phyloP scores from a whole-genome alignment of 2,329 filamentous ascomycete species.

The Teratosphaeria pseudoeucalypti region DNA sequence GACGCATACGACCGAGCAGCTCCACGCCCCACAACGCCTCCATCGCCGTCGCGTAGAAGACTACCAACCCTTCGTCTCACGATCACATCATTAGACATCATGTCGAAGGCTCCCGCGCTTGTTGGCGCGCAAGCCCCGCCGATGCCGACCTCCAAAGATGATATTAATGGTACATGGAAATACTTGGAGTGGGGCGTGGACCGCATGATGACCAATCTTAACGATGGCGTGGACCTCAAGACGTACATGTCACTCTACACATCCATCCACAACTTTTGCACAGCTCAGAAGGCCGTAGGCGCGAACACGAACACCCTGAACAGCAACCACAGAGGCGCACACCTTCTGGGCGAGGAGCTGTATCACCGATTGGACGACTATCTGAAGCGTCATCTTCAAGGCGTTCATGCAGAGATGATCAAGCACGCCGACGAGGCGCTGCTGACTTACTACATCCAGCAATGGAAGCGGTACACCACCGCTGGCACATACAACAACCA shows the following conservation, averaged over 20 bases:
- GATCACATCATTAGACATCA: constrained; percentile 6
- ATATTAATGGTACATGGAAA: constrained; percentile 50
- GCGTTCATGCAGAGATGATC: constrained; percentile 61
- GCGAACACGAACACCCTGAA: constrained; percentile 37
- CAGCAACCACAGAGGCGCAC: constrained; percentile 65
- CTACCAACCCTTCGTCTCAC: constrained; percentile 1
- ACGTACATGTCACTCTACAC: constrained; percentile 98
- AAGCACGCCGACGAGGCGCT: constrained; percentile 82
- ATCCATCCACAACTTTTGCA: constrained; percentile 98
- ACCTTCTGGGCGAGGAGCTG: constrained; percentile 88
- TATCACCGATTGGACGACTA: constrained; percentile 88
- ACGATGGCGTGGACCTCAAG: constrained; percentile 86
- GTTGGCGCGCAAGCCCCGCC: constrained; percentile 14
- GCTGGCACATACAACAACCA: constrained; percentile 97
- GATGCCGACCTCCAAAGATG: constrained; percentile 28
- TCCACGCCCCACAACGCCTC: neutral
- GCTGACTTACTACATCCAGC: constrained; percentile 84
- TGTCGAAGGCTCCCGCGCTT: constrained; percentile 16
- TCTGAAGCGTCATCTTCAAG: constrained; percentile 64
- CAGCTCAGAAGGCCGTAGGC: constrained; percentile 82
- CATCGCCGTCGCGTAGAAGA: neutral
- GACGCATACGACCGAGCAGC: neutral
- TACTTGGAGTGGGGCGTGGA: constrained; percentile 83
- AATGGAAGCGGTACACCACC: constrained; percentile 92
- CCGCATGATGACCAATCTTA: constrained; percentile 85